These are phyloP conservation scores for Colletotrichum gigasporum DNA, from an alignment of 2,329 filamentous ascomycete genomes.

Conservation along the genomic window DNA sequence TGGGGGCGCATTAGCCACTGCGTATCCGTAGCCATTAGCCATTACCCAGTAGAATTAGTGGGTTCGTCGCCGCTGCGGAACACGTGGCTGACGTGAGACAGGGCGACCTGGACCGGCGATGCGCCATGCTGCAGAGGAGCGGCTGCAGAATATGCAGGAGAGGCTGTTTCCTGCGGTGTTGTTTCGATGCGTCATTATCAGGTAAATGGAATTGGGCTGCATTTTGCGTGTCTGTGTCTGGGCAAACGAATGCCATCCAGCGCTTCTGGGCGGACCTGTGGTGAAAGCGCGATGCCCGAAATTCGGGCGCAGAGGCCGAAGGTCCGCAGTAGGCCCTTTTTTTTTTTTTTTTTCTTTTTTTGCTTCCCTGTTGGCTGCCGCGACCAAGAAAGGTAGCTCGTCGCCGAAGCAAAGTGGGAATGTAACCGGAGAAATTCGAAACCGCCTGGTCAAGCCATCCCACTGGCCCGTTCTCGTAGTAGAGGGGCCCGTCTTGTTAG, in stretches of 20 bases:
- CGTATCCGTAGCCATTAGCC: too few relatives aligned
- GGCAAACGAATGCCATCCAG: too few relatives aligned
- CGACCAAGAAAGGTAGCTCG: too few relatives aligned
- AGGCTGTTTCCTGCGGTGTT: not conserved
- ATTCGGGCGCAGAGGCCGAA: not conserved
- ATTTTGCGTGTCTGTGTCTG: too few relatives aligned
- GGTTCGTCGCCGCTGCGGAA: not conserved
- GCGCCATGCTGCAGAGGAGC: not conserved
- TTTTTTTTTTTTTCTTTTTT: too few relatives aligned
- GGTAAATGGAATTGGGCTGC: not conserved
- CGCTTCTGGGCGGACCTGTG: too few relatives aligned
- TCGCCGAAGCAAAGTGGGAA: too few relatives aligned
- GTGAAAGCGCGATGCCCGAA: too few relatives aligned
- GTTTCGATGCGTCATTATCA: slow-evolving; percentile 1
- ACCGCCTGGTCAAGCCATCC: not conserved
- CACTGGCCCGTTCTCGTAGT: too few relatives aligned
- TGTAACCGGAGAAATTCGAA: not conserved
- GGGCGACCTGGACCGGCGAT: not conserved
- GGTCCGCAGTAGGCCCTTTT: not conserved
- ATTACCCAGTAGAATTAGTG: too few relatives aligned
- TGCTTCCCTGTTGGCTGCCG: too few relatives aligned
- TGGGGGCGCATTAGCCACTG: not conserved
- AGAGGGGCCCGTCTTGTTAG: not conserved
- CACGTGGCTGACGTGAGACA: slow-evolving; percentile 12
- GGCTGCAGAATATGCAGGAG: not conserved